Evolutionary conservation across 73 alveolate genomes (phyloP).

Genomic region (Blepharisma stoltei): DNA sequence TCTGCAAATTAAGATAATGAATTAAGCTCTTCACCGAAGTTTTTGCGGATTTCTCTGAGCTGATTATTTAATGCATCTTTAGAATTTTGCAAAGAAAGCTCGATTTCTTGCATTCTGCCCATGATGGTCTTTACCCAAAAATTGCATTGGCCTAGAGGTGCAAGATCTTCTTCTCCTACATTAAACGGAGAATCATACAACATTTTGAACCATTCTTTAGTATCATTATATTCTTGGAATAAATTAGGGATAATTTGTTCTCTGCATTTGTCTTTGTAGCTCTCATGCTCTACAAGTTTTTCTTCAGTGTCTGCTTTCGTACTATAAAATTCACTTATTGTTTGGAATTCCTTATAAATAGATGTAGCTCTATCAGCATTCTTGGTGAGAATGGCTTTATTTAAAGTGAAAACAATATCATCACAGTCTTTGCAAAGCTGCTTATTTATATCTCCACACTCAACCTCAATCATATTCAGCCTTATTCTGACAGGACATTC

Average conservation of each 20-base stretch:
- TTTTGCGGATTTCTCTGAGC: slow-evolving; percentile 46
- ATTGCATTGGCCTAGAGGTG: slow-evolving; percentile 33
- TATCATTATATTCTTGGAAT: slow-evolving; percentile 58
- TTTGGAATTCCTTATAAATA: slow-evolving; percentile 50
- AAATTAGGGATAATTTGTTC: slow-evolving; percentile 48
- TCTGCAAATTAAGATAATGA: slow-evolving; percentile 1
- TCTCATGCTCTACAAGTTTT: slow-evolving; percentile 66
- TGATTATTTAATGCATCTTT: slow-evolving; percentile 46
- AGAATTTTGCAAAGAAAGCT: slow-evolving; percentile 39
- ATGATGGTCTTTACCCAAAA: slow-evolving; percentile 37
- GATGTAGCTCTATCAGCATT: slow-evolving; percentile 45
- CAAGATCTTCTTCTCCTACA: slow-evolving; percentile 46
- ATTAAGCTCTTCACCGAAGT: slow-evolving; percentile 42
- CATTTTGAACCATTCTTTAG: slow-evolving; percentile 75
- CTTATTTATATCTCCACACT: slow-evolving; percentile 75
- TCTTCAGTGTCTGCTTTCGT: slow-evolving; percentile 68
- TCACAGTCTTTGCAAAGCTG: slow-evolving; percentile 59
- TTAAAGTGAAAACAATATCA: slow-evolving; percentile 58
- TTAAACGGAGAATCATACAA: slow-evolving; percentile 49
- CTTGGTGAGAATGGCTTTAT: slow-evolving; percentile 49
- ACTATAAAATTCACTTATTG: slow-evolving; percentile 50
- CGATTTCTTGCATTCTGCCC: slow-evolving; percentile 43
- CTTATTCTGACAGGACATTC: slow-evolving; percentile 76
- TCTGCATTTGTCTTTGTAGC: slow-evolving; percentile 62
- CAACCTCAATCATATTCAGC: slow-evolving; percentile 79